These are phyloP conservation scores for Colletotrichum orchidophilum DNA, from an alignment of 2,329 filamentous ascomycete species.

Conservation along the genomic window DNA sequence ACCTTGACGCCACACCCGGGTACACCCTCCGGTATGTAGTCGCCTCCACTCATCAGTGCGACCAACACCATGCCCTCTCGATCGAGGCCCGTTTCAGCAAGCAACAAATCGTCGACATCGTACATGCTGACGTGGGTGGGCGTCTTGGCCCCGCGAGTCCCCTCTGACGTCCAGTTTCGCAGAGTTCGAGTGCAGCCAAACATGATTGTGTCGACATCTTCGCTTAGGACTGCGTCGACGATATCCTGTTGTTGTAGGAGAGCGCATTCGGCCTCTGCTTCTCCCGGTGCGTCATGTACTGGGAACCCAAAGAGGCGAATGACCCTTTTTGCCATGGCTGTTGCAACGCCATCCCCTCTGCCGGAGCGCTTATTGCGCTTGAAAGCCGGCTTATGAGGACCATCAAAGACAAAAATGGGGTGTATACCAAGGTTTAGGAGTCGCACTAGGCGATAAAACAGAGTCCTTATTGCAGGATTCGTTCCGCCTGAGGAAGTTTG, in stretches of 20 bases:
- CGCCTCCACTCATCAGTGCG: slow-evolving; percentile 93
- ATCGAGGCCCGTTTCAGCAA: slow-evolving; percentile 68
- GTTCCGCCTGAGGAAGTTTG: slow-evolving; percentile 69
- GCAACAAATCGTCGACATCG: slow-evolving; percentile 63
- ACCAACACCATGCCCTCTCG: slow-evolving; percentile 92
- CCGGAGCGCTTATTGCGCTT: slow-evolving; percentile 85
- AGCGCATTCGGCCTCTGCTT: slow-evolving; percentile 96
- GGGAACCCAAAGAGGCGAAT: slow-evolving; percentile 87
- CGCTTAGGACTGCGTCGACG: slow-evolving; percentile 92
- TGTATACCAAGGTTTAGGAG: slow-evolving; percentile 82
- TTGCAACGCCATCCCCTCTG: slow-evolving; percentile 72
- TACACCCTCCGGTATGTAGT: slow-evolving; percentile 90
- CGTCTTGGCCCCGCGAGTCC: slow-evolving; percentile 66
- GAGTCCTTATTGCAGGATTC: slow-evolving; percentile 88
- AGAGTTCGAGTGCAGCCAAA: slow-evolving; percentile 86
- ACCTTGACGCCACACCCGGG: slow-evolving; percentile 87
- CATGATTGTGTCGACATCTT: slow-evolving; percentile 98
- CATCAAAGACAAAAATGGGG: slow-evolving; percentile 91
- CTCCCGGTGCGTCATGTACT: slow-evolving; percentile 87
- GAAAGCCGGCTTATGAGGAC: slow-evolving; percentile 83
- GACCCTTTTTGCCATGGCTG: slow-evolving; percentile 82
- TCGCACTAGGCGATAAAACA: slow-evolving; percentile 90
- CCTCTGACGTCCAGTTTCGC: slow-evolving; percentile 84
- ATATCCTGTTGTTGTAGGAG: slow-evolving; percentile 82
- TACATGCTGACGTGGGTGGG: slow-evolving; percentile 91